phyloP scores from a whole-genome alignment of 1,284 basidiomycete genomes.

The Puccinia hordei region DNA sequence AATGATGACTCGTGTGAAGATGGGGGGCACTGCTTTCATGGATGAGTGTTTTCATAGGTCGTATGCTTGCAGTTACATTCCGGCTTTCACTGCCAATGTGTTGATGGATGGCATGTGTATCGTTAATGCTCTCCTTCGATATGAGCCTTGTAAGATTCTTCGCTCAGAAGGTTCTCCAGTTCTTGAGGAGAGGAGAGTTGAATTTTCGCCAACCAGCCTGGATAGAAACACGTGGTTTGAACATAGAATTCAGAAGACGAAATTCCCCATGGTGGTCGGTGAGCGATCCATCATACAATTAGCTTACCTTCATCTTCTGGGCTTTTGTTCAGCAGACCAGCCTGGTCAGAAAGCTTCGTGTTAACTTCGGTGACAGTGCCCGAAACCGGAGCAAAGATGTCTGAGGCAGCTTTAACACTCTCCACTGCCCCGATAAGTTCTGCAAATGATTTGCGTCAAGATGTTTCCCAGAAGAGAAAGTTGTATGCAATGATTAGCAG shows the following conservation, averaged over 20 bases:
- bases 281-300: too few relatives aligned
- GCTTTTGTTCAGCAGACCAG: conserved; percentile 58
- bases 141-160: conserved; percentile 75
- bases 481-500: neutral
- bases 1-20: too few relatives aligned
- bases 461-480: too few relatives aligned
- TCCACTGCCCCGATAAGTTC: conserved; percentile 94
- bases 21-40: too few relatives aligned
- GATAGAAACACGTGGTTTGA: neutral
- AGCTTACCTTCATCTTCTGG: conserved; percentile 57
- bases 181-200: conserved; percentile 59
- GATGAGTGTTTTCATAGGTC: too few relatives aligned
- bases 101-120: neutral
- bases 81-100: too few relatives aligned
- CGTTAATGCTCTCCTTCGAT: conserved; percentile 63
- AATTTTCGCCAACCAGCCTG: conserved; percentile 35
- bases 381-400: conserved; percentile 66
- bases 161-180: conserved; percentile 74
- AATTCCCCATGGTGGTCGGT: neutral
- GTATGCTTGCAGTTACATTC: neutral
- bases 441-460: conserved; percentile 59
- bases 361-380: conserved; percentile 57
- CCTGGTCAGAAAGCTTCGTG: conserved; percentile 56
- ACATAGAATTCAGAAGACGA: neutral
- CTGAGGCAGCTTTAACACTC: conserved; percentile 96